Base-by-base conservation (phyloP, 169 alveolate species). In the Fabrea salina region DNA sequence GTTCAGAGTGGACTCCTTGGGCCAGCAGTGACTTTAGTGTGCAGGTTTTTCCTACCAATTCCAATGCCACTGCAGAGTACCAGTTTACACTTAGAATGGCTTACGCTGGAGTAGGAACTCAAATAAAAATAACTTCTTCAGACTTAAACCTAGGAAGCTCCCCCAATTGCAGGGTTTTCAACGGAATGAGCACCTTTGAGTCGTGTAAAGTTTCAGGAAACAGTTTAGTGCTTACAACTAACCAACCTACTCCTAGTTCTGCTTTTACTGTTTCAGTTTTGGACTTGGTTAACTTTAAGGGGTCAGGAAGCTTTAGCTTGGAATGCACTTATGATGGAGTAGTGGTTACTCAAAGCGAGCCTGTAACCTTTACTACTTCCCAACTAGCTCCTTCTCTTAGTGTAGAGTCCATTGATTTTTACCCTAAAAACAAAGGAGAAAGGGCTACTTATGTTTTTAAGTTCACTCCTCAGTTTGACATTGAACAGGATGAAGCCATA, bases 361-460 rank as follows among this genome's bases (percentile, higher is more conserved):
- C n/a, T n/a, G n/a, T n/a, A n/a, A n/a, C n/a, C n/a, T n/a, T n/a
- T n/a, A n/a, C n/a, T n/a, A n/a, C n/a, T n/a, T n/a, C n/a, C n/a
- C n/a, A n/a, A n/a, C n/a, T n/a, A n/a, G n/a, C n/a, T n/a, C n/a
- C n/a, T n/a, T 1, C 71, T 58, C 32, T 66, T 27, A 5, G 19
- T 6, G 72, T 74, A 19, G 6, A 27, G n/a, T 16, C 47, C 22
- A 22, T 53, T 13, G 30, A 19, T 37, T 74, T 51, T 54, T 50
- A 74, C 56, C 81, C 81, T 22, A 16, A 33, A 54, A 74, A 74
- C 37, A 71, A 74, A 74, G 81, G 72, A 1, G 81, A 74, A 35
- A n/a, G 13, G 4, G 81, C 81, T 33, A 74, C 68, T n/a, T 74
- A 74, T 37, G 40, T 30, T 13, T 74, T 74, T 54, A 22, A 1